phyloP scores from a whole-genome alignment of 129 eudicot species.

The Rutidosis leptorrhynchoides region DNA sequence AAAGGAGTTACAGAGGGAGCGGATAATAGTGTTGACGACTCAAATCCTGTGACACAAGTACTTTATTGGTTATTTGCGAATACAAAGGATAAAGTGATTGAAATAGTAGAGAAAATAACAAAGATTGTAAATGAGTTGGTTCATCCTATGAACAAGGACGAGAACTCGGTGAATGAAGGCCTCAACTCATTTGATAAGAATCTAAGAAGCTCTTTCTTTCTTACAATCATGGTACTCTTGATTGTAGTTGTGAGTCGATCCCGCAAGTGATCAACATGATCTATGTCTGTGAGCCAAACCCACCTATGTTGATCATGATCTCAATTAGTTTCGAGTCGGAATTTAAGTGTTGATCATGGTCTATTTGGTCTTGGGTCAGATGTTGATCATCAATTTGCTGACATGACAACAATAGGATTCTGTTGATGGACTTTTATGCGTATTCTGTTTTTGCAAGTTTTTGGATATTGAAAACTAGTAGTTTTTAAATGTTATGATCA shows the following conservation, averaged over 20 bases:
- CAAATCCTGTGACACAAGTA: slow-evolving; percentile 37
- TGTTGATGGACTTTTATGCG: background rate
- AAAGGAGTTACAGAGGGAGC: slow-evolving; percentile 13
- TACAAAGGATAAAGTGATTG: slow-evolving; percentile 55
- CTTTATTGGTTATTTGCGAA: slow-evolving; percentile 49
- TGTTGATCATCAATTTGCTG: slow-evolving; percentile 26
- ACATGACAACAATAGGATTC: slow-evolving; percentile 2
- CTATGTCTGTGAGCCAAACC: background rate
- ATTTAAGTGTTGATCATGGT: slow-evolving; percentile 7
- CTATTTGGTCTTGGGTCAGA: slow-evolving; percentile 6
- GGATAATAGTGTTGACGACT: slow-evolving; percentile 19
- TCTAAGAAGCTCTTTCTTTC: slow-evolving; percentile 53
- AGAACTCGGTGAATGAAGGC: slow-evolving; percentile 1
- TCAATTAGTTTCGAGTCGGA: background rate
- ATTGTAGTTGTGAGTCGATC: slow-evolving; percentile 63
- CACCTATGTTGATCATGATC: slow-evolving; percentile 18
- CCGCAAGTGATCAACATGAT: slow-evolving; percentile 32
- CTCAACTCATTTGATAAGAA: slow-evolving; percentile 37
- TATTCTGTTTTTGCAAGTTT: slow-evolving; percentile 1
- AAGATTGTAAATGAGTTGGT: slow-evolving; percentile 36
- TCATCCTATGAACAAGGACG: slow-evolving; percentile 29
- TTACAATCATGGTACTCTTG: slow-evolving; percentile 58
- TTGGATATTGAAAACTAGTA: background rate
- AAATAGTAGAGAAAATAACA: slow-evolving; percentile 52
- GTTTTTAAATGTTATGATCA: background rate